Conservation (phyloP, 305 asterid genomes). For the Solanum aculeatissimum region DNA sequence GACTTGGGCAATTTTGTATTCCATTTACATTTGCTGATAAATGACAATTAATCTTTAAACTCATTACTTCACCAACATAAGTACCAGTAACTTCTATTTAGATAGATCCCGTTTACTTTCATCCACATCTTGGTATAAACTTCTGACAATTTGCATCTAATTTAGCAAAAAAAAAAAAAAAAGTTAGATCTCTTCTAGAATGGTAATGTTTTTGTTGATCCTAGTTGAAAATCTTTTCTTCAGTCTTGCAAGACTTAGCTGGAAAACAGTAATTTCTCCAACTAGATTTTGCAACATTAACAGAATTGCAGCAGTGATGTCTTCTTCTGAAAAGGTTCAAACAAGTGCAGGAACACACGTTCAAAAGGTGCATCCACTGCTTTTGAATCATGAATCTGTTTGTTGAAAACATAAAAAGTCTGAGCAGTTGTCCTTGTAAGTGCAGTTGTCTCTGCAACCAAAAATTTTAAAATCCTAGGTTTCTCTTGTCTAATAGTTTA, state of each 20-base stretch:
- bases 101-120: not conserved
- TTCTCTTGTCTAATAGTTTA: not conserved
- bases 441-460: not conserved
- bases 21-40: not conserved
- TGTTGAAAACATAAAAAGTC: not conserved
- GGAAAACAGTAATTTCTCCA: not conserved
- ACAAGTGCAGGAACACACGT: too few species aligned
- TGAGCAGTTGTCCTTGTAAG: not conserved
- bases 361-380: not conserved
- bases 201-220: not conserved
- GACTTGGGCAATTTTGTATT: not conserved
- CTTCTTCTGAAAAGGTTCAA: not conserved
- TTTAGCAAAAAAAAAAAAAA: not conserved
- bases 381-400: not conserved
- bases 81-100: not conserved
- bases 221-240: not conserved
- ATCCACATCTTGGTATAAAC: not conserved
- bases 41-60: not conserved
- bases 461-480: not conserved
- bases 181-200: not conserved
- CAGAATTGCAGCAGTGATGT: not conserved
- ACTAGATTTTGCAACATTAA: not conserved
- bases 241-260: not conserved
- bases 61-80: not conserved
- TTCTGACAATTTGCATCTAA: not conserved